These are phyloP conservation scores for Herpetospermum pedunculosum DNA, from an alignment of 306 rosid species.

Conservation along the genomic window DNA sequence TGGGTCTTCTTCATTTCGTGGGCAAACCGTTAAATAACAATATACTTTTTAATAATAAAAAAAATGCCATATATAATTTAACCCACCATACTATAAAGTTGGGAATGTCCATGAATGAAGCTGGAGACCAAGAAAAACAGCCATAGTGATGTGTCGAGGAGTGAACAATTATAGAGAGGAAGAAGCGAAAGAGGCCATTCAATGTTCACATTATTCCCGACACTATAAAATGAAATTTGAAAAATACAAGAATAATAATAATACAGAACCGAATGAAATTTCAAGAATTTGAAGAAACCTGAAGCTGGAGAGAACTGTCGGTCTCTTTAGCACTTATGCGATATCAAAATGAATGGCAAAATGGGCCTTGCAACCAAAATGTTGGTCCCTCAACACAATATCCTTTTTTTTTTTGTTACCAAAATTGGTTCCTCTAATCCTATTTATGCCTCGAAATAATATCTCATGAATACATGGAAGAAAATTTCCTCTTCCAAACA, in stretches of 20 bases:
- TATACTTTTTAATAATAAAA: too few relatives aligned
- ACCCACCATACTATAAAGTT: not conserved
- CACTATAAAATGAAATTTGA: not conserved
- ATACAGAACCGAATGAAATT: not conserved
- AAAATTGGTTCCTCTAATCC: constrained; percentile 7
- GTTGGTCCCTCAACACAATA: constrained; percentile 2
- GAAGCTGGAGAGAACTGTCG: not conserved
- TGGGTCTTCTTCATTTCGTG: too few relatives aligned
- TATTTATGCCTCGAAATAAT: not conserved
- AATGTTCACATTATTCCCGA: not conserved
- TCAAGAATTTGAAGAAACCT: not conserved
- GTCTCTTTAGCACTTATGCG: not conserved
- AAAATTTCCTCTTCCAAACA: constrained; percentile 2
- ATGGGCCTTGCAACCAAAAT: not conserved
- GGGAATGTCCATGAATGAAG: not conserved
- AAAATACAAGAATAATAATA: not conserved
- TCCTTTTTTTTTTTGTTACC: not conserved
- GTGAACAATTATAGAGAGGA: not conserved
- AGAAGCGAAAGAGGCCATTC: not conserved
- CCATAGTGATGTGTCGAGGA: not conserved
- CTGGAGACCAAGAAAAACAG: not conserved
- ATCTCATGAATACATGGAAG: constrained; percentile 3
- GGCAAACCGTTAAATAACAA: not conserved
- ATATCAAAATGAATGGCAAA: not conserved
- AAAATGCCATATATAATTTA: too few relatives aligned